phyloP scores from a whole-genome alignment of 2,329 filamentous ascomycete species.

The Cytospora chrysosperma region DNA sequence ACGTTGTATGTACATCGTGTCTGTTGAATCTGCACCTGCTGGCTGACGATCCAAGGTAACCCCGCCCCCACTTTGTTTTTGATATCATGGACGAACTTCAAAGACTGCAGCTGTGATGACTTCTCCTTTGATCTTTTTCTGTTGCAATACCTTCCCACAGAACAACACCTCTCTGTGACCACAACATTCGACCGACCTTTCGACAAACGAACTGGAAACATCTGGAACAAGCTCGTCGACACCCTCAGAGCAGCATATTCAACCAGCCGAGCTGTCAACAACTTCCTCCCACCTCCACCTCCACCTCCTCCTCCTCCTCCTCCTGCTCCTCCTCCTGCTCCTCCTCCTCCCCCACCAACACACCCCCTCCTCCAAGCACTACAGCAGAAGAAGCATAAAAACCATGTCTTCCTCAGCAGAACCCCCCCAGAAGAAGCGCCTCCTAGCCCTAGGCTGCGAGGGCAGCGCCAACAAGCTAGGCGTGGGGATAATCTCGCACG shows the following conservation, averaged over 20 bases:
- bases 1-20: too few relatives aligned
- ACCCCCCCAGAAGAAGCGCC: constrained; percentile 37
- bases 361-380: background rate
- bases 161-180: background rate
- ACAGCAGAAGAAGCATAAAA: too few relatives aligned
- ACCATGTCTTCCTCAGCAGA: constrained; percentile 13
- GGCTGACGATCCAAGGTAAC: background rate
- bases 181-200: background rate
- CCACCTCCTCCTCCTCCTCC: background rate
- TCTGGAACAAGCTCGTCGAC: background rate
- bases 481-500: constrained; percentile 86
- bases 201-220: too few relatives aligned
- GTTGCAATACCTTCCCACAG: background rate
- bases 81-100: background rate
- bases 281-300: background rate
- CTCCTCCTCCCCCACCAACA: background rate
- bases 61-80: background rate
- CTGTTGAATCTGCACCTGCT: background rate
- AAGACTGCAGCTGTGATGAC: background rate
- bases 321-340: background rate
- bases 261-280: background rate
- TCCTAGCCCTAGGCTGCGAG: constrained; percentile 66
- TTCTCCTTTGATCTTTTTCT: background rate
- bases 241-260: background rate
- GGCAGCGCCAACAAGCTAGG: constrained; percentile 98